Percentiles rank a stretch among this genome's conserved stretches.
phyloP scores from a whole-genome alignment of 1,284 basidiomycete species.

The Puccinia brachypodii region DNA sequence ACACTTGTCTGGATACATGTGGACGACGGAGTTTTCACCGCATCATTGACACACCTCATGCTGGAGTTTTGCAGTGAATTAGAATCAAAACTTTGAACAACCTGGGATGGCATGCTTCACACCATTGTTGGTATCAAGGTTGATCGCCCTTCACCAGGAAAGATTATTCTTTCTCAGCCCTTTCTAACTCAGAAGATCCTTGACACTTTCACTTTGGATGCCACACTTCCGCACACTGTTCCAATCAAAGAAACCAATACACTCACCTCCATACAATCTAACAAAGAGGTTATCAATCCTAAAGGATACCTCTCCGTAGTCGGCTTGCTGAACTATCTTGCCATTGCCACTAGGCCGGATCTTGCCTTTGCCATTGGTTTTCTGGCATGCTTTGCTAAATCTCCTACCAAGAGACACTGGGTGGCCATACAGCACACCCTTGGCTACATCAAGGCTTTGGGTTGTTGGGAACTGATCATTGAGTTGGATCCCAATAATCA shows the following conservation, averaged over 20 bases:
- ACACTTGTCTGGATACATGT: conserved; percentile 22
- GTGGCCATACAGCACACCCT: neutral
- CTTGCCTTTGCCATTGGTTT: neutral
- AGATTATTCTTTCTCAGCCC: neutral
- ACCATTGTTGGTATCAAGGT: conserved; percentile 1
- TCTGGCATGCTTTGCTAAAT: neutral
- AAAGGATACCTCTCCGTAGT: conserved; percentile 6
- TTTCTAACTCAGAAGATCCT: conserved; percentile 6
- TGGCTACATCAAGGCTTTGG: neutral
- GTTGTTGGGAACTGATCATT: neutral
- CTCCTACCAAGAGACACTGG: neutral
- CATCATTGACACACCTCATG: neutral
- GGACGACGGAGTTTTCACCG: conserved; percentile 1
- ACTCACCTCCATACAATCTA: neutral
- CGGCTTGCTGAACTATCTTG: conserved; percentile 1
- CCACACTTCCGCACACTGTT: neutral
- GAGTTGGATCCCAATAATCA: neutral
- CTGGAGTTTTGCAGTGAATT: neutral
- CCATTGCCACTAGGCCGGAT: neutral
- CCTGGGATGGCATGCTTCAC: neutral
- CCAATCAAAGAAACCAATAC: neutral
- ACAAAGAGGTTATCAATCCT: neutral
- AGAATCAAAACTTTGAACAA: neutral
- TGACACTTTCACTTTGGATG: neutral
- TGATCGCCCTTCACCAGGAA: neutral